Evolutionary conservation across 2,329 filamentous ascomycete species (phyloP), one percentile per base, ranked within the genome.

Genomic region (Monilinia laxa): DNA sequence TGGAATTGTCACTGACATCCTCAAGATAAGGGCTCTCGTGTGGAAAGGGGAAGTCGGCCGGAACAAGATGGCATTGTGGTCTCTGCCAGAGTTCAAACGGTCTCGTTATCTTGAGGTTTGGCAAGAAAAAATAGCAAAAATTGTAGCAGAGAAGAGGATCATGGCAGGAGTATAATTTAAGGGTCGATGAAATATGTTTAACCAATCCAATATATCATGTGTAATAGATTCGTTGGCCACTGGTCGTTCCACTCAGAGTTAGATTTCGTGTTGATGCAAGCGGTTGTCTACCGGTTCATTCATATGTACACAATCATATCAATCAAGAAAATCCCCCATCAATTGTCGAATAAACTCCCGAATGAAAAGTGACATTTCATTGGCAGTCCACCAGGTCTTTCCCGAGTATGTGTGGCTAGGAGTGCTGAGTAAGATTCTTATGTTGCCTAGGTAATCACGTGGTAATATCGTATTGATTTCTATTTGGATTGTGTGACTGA

Each of bases 71-170:
- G 57, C 65, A 6, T 51, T 76, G 16, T 76, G 73, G 74, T 52
- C 28, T 7, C 68, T 77, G 69, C 74, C 75, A 25, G 71, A 75
- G 58, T 76, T 72, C 60, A 66, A 72, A 23, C 70, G 62, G 1
- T 55, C 65, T 31, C 38, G 47, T 11, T 64, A 70, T 20, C 74
- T 76, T 40, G 49, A 31, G 9, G 3, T 18, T 23, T 76, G 74
- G 74, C 68, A 62, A 58, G 31, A 64, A 1, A 75, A 70, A 64
- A 75, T 76, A 16, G 20, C 47, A 31, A 31, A 38, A 11, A 25
- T 45, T 31, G 57, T 74, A 9, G 52, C 40, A 12, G 64, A 55
- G 51, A 72, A 65, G 25, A 62, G 47, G 35, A 60, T 28, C 16
- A 49, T 11, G 12, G 42, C 23, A 40, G 23, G 52, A 9, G 23